phyloP scores from a whole-genome alignment of 495 filamentous ascomycete species.

The Aspergillus homomorphus region DNA sequence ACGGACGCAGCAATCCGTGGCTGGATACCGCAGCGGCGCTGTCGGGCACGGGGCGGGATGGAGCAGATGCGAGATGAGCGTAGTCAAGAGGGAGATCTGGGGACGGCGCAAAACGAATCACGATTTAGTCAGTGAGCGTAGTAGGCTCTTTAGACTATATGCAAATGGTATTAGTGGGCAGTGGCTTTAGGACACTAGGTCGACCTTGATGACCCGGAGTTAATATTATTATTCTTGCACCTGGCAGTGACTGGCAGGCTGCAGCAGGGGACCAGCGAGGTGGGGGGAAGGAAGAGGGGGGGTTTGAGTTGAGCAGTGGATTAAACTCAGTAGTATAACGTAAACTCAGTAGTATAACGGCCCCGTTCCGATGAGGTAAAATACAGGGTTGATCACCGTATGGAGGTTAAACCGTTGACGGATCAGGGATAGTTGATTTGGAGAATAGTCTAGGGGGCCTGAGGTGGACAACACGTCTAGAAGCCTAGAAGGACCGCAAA shows the following conservation, averaged over 20 bases:
- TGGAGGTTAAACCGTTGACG: not conserved
- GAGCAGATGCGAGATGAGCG: not conserved
- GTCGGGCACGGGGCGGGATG: slow-evolving; percentile 6
- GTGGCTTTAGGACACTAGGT: not conserved
- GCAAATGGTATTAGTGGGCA: not conserved
- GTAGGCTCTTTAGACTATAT: not conserved
- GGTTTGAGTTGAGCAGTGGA: not conserved
- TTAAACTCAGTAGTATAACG: not conserved
- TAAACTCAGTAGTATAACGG: not conserved
- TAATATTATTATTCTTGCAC: not conserved
- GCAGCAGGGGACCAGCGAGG: not conserved
- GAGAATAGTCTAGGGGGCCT: not conserved
- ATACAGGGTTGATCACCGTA: not conserved
- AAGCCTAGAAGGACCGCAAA: not conserved
- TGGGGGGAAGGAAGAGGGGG: not conserved
- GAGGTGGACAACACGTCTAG: not conserved
- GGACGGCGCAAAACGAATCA: not conserved
- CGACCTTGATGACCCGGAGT: not conserved
- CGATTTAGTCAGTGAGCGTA: not conserved
- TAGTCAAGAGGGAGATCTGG: slow-evolving; percentile 1
- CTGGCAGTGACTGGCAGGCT: too few relatives aligned
- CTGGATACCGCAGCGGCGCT: slow-evolving; percentile 1
- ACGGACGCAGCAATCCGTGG: not conserved
- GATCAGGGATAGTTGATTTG: not conserved
- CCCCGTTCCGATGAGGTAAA: not conserved